Evolutionary conservation across 192 early-diverging fungal species (phyloP).

Genomic region (Backusella circina): DNA sequence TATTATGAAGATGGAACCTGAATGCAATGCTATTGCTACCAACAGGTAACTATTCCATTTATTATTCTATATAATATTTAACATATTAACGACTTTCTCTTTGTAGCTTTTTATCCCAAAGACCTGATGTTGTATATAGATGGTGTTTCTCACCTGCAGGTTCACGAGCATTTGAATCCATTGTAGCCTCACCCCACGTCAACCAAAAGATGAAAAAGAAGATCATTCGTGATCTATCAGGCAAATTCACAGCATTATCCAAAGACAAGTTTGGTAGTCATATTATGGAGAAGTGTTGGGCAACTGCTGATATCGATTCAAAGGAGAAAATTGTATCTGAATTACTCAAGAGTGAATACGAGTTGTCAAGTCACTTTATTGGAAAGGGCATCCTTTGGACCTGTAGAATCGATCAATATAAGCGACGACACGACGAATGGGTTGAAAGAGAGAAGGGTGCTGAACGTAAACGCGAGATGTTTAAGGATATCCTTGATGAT

Average conservation of each 20-base stretch:
- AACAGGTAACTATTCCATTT: slow-evolving; percentile 25
- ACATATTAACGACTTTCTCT: not conserved
- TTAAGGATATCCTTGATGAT: slow-evolving; percentile 71
- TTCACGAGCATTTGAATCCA: slow-evolving; percentile 71
- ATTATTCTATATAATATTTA: not conserved
- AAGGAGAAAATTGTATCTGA: slow-evolving; percentile 71
- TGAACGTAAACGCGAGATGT: slow-evolving; percentile 75
- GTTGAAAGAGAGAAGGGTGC: slow-evolving; percentile 65
- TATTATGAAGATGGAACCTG: slow-evolving; percentile 57
- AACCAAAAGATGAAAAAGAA: slow-evolving; percentile 62
- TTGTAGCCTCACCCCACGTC: slow-evolving; percentile 56
- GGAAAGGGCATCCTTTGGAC: slow-evolving; percentile 76
- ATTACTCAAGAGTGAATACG: slow-evolving; percentile 51
- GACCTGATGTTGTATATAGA: slow-evolving; percentile 39
- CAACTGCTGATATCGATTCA: slow-evolving; percentile 63
- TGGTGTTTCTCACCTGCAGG: slow-evolving; percentile 67
- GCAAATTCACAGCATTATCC: slow-evolving; percentile 57
- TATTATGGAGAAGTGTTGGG: slow-evolving; percentile 79
- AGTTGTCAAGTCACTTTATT: slow-evolving; percentile 57
- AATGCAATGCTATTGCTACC: slow-evolving; percentile 52
- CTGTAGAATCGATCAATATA: slow-evolving; percentile 75
- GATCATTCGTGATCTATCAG: slow-evolving; percentile 53
- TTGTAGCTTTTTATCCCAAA: slow-evolving; percentile 54
- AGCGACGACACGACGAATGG: slow-evolving; percentile 75
- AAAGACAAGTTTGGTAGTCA: slow-evolving; percentile 75